Percentiles rank a stretch among this genome's conserved stretches.
These are phyloP conservation scores for Rugonectria rugulosa DNA, from an alignment of 2,329 filamentous ascomycete genomes.

Conservation along the genomic window DNA sequence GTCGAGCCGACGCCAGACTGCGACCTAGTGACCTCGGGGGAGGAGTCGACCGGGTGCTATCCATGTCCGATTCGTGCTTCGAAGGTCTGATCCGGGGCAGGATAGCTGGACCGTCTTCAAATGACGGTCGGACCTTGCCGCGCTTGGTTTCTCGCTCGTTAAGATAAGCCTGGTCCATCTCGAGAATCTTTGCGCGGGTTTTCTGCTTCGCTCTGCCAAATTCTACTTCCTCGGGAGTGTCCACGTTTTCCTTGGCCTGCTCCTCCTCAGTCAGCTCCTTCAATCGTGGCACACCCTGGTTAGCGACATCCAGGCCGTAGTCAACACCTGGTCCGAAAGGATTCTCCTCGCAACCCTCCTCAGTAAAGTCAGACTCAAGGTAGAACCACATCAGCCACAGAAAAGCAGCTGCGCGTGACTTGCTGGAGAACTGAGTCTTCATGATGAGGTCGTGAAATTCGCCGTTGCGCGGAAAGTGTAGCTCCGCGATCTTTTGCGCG, in stretches of 20 bases:
- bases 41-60: constrained; percentile 54
- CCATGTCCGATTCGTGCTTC: constrained; percentile 63
- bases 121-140: constrained; percentile 49
- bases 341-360: constrained; percentile 86
- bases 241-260: constrained; percentile 74
- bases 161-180: constrained; percentile 75
- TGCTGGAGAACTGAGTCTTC: constrained; percentile 82
- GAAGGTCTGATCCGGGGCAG: constrained; percentile 69
- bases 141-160: constrained; percentile 68
- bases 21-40: constrained; percentile 45
- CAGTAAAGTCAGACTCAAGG: constrained; percentile 91
- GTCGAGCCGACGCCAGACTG: constrained; percentile 43
- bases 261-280: constrained; percentile 71
- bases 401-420: constrained; percentile 85
- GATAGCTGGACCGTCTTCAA: constrained; percentile 64
- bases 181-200: constrained; percentile 77
- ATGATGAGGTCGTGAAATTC: constrained; percentile 98
- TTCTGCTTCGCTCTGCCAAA: constrained; percentile 78
- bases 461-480: constrained; percentile 83
- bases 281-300: constrained; percentile 74
- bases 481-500: constrained; percentile 88
- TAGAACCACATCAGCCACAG: constrained; percentile 99
- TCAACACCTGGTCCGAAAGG: constrained; percentile 82
- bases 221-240: constrained; percentile 71
- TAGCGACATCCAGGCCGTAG: constrained; percentile 69